These are phyloP conservation scores for Lathyrus tuberosus DNA, from an alignment of 306 rosid genomes.

Conservation along the genomic window DNA sequence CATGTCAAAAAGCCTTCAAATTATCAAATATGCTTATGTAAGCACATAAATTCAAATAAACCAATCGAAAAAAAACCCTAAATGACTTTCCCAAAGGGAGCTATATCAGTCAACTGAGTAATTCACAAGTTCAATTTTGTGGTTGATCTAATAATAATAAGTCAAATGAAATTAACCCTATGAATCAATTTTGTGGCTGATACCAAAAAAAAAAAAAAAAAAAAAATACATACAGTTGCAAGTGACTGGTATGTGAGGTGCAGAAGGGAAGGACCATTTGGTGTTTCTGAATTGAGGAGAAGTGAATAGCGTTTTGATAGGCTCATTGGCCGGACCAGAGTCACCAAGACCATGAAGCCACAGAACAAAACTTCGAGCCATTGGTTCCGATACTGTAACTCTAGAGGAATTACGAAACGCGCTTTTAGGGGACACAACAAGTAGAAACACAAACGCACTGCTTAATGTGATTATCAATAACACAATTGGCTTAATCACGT, in stretches of 20 bases:
- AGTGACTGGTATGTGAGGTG: constrained; percentile 78
- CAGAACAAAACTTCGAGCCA: constrained; percentile 75
- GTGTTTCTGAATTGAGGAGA: constrained; percentile 69
- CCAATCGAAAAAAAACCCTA: neutral
- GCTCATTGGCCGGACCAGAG: constrained; percentile 93
- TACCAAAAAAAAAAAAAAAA: neutral
- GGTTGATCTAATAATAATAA: neutral
- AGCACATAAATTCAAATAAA: neutral
- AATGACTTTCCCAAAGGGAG: neutral
- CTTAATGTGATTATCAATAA: constrained; percentile 24
- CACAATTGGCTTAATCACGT: neutral
- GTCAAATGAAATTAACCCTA: neutral
- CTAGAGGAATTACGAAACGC: neutral
- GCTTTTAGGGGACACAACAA: neutral
- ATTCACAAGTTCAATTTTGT: neutral
- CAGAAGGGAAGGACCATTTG: constrained; percentile 86
- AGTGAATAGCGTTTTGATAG: constrained; percentile 76
- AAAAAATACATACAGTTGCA: constrained; percentile 60
- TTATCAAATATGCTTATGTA: neutral
- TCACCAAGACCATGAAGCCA: constrained; percentile 94
- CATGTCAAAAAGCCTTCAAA: neutral
- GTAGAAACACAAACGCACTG: neutral
- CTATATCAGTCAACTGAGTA: neutral
- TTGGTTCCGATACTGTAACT: neutral
- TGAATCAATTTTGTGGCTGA: neutral